Base-by-base conservation (phyloP, 225 moss, liverwort and hornwort species). In the Thuidium tamariscinum region DNA sequence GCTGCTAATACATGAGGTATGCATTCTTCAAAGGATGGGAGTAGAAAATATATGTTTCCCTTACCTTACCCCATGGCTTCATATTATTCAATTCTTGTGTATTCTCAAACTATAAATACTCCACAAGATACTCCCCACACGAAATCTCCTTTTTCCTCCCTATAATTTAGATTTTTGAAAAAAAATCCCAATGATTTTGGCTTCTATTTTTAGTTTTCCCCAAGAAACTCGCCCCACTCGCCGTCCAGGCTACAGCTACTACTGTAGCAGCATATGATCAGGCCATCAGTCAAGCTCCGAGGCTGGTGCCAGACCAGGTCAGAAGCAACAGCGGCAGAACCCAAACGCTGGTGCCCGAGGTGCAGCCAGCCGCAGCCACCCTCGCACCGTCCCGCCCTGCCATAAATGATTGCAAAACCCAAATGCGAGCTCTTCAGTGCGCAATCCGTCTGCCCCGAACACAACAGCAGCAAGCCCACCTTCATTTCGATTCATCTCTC, bases 1-100 rank as follows among this genome's bases (percentile, higher is more conserved):
- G 9, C 4, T 2, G 11, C 0, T 23, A 0, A 0, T 15, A 70
- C 5, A 5, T 6, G 5, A 69, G 0, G 8, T 1, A 26, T 1
- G 9, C 9, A 41, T 41, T 41, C 6, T 23, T 25, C 1, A 41
- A 26, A 8, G 3, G 1, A 66, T 3, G 0, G 5, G 0, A 41
- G 41, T 4, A 1, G 3, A 0, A n/a, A 48, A 32, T 32, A 2
- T 48, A 6, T 19, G 18, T 11, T 5, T 44, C 6, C 44, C 44
- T 29, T 46, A 1, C 2, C 5, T 48, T 73, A 4, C 22, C 32
- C 19, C 19, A 48, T 11, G 19, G 20, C 20, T 49, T 2, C 22
- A 74, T 14, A 21, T 74, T 5, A 12, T 2, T 74, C 21, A 20
- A 12, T 5, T 34, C 13, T 52, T 3, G 34, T 14, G 36, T 52